Evolutionary conservation across 768 basidiomycete genomes (phyloP).

Genomic region (Hebeloma cylindrosporum): DNA sequence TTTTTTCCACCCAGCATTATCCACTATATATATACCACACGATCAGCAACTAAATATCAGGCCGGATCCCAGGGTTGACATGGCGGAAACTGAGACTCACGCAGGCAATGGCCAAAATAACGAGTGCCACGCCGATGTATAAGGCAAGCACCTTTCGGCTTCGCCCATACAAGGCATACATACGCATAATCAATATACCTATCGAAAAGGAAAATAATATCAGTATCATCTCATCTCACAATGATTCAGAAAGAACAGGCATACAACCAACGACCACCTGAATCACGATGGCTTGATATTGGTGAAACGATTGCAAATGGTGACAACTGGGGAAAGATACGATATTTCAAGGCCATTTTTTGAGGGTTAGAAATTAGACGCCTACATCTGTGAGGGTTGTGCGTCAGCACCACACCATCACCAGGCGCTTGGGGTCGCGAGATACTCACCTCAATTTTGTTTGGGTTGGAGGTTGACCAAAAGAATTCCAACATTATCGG

Average conservation of each 20-base stretch:
- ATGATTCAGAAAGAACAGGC: constrained; percentile 1
- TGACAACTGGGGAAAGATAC: constrained; percentile 29
- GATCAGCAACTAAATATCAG: constrained; percentile 2
- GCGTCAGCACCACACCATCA: background rate
- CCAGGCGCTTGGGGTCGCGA: background rate
- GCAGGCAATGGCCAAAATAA: constrained; percentile 28
- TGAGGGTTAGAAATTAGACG: constrained; percentile 4
- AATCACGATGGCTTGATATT: constrained; percentile 32
- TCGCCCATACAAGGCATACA: constrained; percentile 43
- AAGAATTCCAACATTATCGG: constrained; percentile 37
- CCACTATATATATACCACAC: constrained; percentile 32
- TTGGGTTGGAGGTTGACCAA: constrained; percentile 26
- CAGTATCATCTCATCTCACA: background rate
- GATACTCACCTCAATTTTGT: constrained; percentile 28
- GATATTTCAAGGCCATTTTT: background rate
- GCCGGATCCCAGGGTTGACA: background rate
- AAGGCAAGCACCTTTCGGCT: constrained; percentile 29
- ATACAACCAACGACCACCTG: constrained; percentile 36
- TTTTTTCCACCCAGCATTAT: constrained; percentile 23
- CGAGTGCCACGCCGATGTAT: constrained; percentile 24
- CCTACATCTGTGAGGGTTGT: constrained; percentile 7
- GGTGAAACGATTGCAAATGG: constrained; percentile 33
- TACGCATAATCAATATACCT: constrained; percentile 40
- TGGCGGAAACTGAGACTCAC: constrained; percentile 24
- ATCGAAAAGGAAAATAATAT: background rate